Conservation (phyloP, 768 basidiomycete genomes). For the Lanmaoa pseudosensibilis region DNA sequence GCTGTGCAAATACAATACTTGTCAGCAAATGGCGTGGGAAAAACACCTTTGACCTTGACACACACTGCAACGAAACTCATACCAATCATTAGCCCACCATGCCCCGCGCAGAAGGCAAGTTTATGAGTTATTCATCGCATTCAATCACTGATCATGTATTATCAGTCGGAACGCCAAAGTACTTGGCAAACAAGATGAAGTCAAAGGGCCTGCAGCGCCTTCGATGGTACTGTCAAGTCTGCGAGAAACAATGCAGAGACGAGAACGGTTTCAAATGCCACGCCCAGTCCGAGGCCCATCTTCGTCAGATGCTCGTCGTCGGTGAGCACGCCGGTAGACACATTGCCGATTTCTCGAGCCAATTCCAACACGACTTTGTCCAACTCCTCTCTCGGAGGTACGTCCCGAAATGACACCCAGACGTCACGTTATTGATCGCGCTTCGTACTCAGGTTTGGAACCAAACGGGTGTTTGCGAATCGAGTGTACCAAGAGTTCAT, state of each 20-base stretch:
- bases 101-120: constrained; percentile 81
- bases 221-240: constrained; percentile 98
- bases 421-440: background rate
- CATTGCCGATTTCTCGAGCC: constrained; percentile 83
- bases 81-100: constrained; percentile 40
- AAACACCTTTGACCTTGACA: background rate
- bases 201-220: constrained; percentile 94
- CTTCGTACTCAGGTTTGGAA: constrained; percentile 64
- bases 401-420: constrained; percentile 19
- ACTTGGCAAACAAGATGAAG: constrained; percentile 94
- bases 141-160: background rate
- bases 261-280: constrained; percentile 99
- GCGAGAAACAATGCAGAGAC: constrained; percentile 97
- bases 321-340: constrained; percentile 92
- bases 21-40: constrained; percentile 18
- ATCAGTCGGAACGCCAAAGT: constrained; percentile 86
- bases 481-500: constrained; percentile 98
- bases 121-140: background rate
- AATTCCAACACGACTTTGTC: constrained; percentile 94
- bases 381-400: constrained; percentile 80
- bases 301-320: constrained; percentile 96
- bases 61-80: background rate
- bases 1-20: constrained; percentile 8
- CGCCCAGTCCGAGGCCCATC: constrained; percentile 80
- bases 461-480: constrained; percentile 93